Evolutionary conservation across 1,284 basidiomycete species (phyloP), one percentile per base, ranked within the genome.

Genomic region (Moniliophthora roreri): DNA sequence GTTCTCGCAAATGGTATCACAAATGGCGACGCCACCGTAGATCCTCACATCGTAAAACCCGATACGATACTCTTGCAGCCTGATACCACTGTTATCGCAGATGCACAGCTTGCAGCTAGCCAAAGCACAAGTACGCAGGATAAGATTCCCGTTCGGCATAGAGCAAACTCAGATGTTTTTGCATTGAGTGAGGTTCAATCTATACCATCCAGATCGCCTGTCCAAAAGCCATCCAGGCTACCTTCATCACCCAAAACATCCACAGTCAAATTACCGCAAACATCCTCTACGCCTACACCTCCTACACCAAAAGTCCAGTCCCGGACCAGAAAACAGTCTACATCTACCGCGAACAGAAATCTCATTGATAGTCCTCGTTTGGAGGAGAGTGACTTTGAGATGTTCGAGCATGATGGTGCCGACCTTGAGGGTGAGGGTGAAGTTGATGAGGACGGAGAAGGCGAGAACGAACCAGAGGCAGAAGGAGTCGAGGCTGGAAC

Each of bases 361-460:
- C 11, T 28, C 18, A 32, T 1, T 10, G 16, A 9, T 41, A 41
- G 40, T 32, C n/a, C 24, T 46, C 24, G 44, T 11, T 23, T 46
- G 26, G 44, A 32, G 4, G 44, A 46, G 28, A 46, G 44, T 32
- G 44, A 46, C 18, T 18, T 41, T 10, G 44, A 46, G 24, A 18
- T 46, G 16, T 5, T 55, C 56, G 66, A 64, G 18, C 71, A 73
- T 6, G 76, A 74, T 5, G 74, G 61, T 0, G 84, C 85, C 8
- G 84, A 85, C 3, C 83, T 78, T 50, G 86, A 84, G 47, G 79
- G 74, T 50, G 85, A 87, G 53, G 82, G 73, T 32, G 77, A 76
- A 26, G 73, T 67, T 18, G 75, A 74, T 3, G 83, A 78, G 35
- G 66, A 59, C 18, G 71, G 52, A 9, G 45, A 32, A 20, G 55